Evolutionary conservation across 192 early-diverging fungal genomes (phyloP).

Genomic region (Phycomyces blakesleeanus): DNA sequence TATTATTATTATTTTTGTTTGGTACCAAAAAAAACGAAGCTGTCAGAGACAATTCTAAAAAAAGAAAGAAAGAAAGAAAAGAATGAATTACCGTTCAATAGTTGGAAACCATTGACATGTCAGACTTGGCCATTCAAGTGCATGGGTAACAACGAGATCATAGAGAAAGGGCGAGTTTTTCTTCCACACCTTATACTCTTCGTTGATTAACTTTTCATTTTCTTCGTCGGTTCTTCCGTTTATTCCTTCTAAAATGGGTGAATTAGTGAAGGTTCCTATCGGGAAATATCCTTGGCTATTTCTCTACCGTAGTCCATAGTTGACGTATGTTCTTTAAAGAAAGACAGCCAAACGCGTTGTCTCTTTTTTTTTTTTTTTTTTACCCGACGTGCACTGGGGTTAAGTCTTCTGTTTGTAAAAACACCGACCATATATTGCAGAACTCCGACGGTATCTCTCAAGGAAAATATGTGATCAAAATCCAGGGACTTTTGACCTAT

Average conservation of each 20-base stretch:
- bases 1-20: too few species aligned
- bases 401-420: too few species aligned
- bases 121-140: slow-evolving; percentile 97
- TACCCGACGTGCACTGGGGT: too few species aligned
- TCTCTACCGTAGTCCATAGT: not conserved
- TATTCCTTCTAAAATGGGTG: not conserved
- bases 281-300: not conserved
- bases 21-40: too few species aligned
- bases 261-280: not conserved
- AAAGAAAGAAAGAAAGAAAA: too few species aligned
- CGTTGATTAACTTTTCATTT: slow-evolving; percentile 83
- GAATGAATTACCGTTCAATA: slow-evolving; percentile 79
- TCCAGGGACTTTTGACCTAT: too few species aligned
- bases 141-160: slow-evolving; percentile 95
- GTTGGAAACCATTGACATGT: slow-evolving; percentile 98
- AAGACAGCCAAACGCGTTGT: too few species aligned
- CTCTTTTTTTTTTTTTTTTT: too few species aligned
- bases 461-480: too few species aligned
- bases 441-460: too few species aligned
- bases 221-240: not conserved
- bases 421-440: too few species aligned
- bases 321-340: not conserved
- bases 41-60: too few species aligned
- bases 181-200: slow-evolving; percentile 99
- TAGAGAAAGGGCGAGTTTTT: slow-evolving; percentile 99